Base-by-base conservation (phyloP, 805 yeast genomes). In the Isabelozyma rhagii region DNA sequence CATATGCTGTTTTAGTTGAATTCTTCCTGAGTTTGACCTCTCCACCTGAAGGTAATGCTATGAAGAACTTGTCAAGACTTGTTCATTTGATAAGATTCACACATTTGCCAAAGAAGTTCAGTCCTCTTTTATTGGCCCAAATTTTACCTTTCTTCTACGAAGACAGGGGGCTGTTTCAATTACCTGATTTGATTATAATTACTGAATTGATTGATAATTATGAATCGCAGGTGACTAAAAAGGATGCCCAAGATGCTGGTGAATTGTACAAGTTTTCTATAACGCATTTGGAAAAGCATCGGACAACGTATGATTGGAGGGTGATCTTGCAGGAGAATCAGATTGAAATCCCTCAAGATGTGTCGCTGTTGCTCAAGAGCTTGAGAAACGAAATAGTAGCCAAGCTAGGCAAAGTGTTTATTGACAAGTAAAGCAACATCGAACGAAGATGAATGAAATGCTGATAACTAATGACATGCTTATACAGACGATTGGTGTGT, bases 1-100 rank as follows among this genome's bases (percentile, higher is more conserved):
- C 94, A 43, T 83, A 86, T 61, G 90, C 85, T 1, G 80, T 85
- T 0, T 68, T 87, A 21, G 72, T 73, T 51, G 77, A 77, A 51
- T 82, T 79, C 56, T 77, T 77, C 60, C 65, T 67, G 14, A 61
- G 67, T 1, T 46, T 69, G 8, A 55, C 62, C 47, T 61, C 68
- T 1, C 58, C 57, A 21, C n/a, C 15, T 28, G 25, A 17, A 21
- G 21, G 25, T 9, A 14, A 31, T 18, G 13, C 31, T 9, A 56
- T 74, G 41, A 54, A 70, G 11, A 64, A 68, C 39, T 62, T 83
- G 11, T 61, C 85, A 25, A 68, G 68, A 17, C 76, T 84, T 59
- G 72, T 71, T 43, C 84, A 82, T 56, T 59, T 84, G 48, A 56
- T 74, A 47, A 66, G 70, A 47, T 73, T 72, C 57, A 66, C 60